Percentiles rank a stretch among this genome's conserved stretches.
phyloP scores from a whole-genome alignment of 2,329 filamentous ascomycete species.

The Aspergillus sp. region DNA sequence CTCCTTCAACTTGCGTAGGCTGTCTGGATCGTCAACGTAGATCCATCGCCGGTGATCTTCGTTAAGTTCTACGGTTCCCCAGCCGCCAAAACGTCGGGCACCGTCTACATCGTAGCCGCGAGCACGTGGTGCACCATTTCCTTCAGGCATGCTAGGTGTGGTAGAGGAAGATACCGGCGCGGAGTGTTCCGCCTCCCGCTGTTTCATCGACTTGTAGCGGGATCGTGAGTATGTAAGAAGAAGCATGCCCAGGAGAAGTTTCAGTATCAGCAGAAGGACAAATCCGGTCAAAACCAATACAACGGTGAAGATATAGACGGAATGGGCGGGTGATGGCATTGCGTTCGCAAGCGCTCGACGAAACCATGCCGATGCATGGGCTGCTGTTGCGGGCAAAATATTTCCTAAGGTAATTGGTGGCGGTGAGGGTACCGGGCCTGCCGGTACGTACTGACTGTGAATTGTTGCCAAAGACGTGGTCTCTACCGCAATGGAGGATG shows the following conservation, averaged over 20 bases:
- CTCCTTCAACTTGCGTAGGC: conserved; percentile 62
- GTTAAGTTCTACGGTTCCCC: conserved; percentile 81
- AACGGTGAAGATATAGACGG: conserved; percentile 59
- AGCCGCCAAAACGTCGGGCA: conserved; percentile 75
- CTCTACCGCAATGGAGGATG: conserved; percentile 36
- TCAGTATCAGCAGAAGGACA: conserved; percentile 78
- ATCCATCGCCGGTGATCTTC: conserved; percentile 86
- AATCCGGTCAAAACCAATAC: conserved; percentile 83
- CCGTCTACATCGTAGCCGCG: conserved; percentile 64
- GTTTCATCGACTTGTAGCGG: conserved; percentile 79
- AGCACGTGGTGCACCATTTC: conserved; percentile 21
- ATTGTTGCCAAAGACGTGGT: conserved; percentile 44
- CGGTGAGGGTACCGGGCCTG: conserved; percentile 61
- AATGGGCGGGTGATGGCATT: conserved; percentile 43
- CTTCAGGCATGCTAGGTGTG: conserved; percentile 6
- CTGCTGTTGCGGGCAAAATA: conserved; percentile 56
- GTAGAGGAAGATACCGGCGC: conserved; percentile 5
- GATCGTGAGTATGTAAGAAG: conserved; percentile 76
- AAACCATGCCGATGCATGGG: conserved; percentile 38
- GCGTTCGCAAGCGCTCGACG: conserved; percentile 41
- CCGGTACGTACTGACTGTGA: conserved; percentile 55
- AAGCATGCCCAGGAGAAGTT: conserved; percentile 84
- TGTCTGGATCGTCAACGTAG: conserved; percentile 79
- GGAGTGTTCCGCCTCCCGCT: conserved; percentile 51
- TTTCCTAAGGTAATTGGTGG: conserved; percentile 59